Base-by-base conservation (phyloP, 768 basidiomycete genomes). In the Mycena indigotica region DNA sequence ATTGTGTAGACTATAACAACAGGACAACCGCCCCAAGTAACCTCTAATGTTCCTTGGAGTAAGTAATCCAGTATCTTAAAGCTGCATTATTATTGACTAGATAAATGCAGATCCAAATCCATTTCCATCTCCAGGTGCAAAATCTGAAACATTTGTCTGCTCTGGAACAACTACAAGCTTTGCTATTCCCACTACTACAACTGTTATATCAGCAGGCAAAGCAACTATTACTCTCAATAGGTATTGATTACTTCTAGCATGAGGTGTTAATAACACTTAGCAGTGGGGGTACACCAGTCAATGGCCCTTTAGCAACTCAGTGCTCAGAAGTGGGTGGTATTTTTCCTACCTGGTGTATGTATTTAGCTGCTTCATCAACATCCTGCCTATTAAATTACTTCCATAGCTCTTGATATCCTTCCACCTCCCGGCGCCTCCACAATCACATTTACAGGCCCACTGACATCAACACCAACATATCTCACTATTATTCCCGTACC, bases 361-460 rank as follows among this genome's bases (percentile, higher is more conserved):
- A 38, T 23, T 40, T 53, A 41, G 29, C 28, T 17, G 13, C 50
- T n/a, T 12, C 24, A 16, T 30, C 45, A 17, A 5, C 30, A 35
- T 35, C 17, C 32, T 17, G 32, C 32, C 17, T 17, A 17, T 35
- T 35, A 8, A 35, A 35, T 17, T 8, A 8, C 17, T 17, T 8
- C 32, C 32, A 35, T 17, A 35, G n/a, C 29, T 35, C 52, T 19
- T n/a, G 46, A 58, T 28, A 58, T 58, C 26, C 45, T 53, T 24
- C 57, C 52, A 10, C 51, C 57, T 16, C 28, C 51, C 16, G 44
- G 45, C 28, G 57, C 45, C 15, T 4, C 52, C 12, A 48, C 28
- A 3, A 50, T 58, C 16, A 53, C 52, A 24, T 58, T 53, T 28
- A 58, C 57, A 2, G 57, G 41, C 19, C 57, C 57, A 26, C 46